These are phyloP conservation scores for Apiospora arundinis DNA, from an alignment of 2,329 filamentous ascomycete genomes.

Conservation along the genomic window DNA sequence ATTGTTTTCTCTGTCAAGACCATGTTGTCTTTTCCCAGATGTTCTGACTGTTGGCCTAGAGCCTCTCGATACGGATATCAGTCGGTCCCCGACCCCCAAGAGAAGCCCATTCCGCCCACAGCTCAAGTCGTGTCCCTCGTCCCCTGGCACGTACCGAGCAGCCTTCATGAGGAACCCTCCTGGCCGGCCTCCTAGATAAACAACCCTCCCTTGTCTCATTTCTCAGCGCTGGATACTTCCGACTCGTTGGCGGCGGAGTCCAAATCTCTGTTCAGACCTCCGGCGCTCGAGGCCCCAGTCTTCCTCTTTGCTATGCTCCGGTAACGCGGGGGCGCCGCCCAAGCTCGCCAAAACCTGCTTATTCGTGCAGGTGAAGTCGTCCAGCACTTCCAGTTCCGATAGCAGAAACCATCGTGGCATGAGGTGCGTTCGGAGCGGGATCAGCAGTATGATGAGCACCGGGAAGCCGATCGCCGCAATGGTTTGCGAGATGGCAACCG, in stretches of 20 bases:
- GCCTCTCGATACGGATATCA: no score
- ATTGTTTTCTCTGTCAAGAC: no score
- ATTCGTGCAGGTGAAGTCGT: slow-evolving; percentile 51
- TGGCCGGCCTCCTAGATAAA: neutral
- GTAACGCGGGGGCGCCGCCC: slow-evolving; percentile 22
- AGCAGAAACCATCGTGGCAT: slow-evolving; percentile 57
- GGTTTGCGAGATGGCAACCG: slow-evolving; percentile 65
- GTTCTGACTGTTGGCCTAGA: no score
- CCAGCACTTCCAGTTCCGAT: slow-evolving; percentile 55
- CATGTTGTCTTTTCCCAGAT: no score
- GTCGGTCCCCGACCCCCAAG: no score
- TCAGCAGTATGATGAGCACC: slow-evolving; percentile 61
- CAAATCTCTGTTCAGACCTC: slow-evolving; percentile 4
- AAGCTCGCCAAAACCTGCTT: slow-evolving; percentile 22
- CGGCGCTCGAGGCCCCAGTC: slow-evolving; percentile 23
- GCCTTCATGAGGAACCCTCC: no score
- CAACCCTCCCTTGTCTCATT: neutral
- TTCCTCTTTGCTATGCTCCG: slow-evolving; percentile 9
- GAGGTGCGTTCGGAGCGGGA: slow-evolving; percentile 57
- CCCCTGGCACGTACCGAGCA: no score
- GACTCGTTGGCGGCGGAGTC: slow-evolving; percentile 8
- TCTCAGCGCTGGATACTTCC: slow-evolving; percentile 12
- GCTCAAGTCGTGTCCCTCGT: no score
- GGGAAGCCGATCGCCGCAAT: slow-evolving; percentile 66
- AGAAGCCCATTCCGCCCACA: no score